Evolutionary conservation across 495 filamentous ascomycete species (phyloP), one percentile per base, ranked within the genome.

Genomic region (Penicillium crystallinum): DNA sequence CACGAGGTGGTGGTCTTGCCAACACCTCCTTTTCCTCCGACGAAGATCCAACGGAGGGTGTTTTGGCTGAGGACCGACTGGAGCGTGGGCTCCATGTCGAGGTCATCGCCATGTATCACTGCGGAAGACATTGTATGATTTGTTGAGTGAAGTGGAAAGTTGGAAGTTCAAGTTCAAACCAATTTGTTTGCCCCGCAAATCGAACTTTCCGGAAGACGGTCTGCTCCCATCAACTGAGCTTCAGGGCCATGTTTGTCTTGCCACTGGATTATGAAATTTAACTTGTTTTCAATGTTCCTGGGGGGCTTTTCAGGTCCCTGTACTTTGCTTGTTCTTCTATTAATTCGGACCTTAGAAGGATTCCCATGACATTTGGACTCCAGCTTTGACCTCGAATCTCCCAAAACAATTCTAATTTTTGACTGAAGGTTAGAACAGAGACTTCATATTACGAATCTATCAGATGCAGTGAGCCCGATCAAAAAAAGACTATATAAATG

Each of bases 1-100:
- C 95, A 99, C 2, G 91, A 97, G 0, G 95, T 97, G 14, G 95
- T 99, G 11, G 93, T 99, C 78, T 99, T 99, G 63, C 93, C 93
- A n/a, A 99, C 93, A 62, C 93, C 93, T 58, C 93, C 93, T 79
- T 99, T 99, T 49, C 93, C 93, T 61, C 93, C 93, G 42, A 97
- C 95, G 63, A 99, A 99, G 69, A 99, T 95, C 95, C 95, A 99
- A 56, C 93, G 90, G 43, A 99, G 84, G 17, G 89, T 85, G 62
- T 87, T 88, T 68, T 99, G 93, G 75, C 91, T 88, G 62, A 97
- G 79, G 61, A 99, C 90, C 38, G 88, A 87, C 79, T 96, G 88
- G 65, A 99, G 88, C 33, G 90, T 89, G 15, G 95, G 89, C 77
- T 95, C 90, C 72, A 97, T 80, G 67, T 88, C 85, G 59, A 87